Conservation (phyloP, 495 filamentous ascomycete species). For the Penicillium cinerascens region DNA sequence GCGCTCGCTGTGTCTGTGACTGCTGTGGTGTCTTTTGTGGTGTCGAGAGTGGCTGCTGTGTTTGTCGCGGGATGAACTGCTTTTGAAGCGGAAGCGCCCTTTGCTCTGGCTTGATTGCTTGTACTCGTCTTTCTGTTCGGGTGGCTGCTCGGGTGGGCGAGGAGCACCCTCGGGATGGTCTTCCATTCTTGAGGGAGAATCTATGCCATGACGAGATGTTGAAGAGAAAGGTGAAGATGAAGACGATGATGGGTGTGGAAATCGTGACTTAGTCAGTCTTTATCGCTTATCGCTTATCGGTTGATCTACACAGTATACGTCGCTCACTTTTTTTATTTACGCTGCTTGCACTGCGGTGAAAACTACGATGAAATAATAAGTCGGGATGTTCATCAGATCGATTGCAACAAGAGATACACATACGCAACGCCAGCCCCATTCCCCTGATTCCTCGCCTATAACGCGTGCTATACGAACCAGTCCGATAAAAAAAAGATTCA, state of each 20-base stretch:
- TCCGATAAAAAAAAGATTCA: conserved; percentile 12
- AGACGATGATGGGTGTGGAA: background rate
- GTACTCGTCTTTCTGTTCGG: conserved; percentile 17
- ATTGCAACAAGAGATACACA: conserved; percentile 2
- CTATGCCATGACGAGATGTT: background rate
- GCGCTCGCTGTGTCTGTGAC: conserved; percentile 19
- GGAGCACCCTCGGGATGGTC: background rate
- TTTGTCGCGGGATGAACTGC: conserved; percentile 26
- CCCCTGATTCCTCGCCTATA: background rate
- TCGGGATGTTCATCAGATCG: background rate
- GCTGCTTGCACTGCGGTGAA: background rate
- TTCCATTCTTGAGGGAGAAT: background rate
- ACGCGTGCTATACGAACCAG: background rate
- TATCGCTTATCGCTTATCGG: conserved; percentile 2
- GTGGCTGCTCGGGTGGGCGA: background rate
- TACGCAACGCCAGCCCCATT: background rate
- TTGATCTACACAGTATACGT: background rate
- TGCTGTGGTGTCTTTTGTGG: conserved; percentile 7
- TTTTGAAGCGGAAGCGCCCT: conserved; percentile 60
- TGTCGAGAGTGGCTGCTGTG: conserved; percentile 16
- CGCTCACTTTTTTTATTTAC: background rate
- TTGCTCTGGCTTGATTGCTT: conserved; percentile 14
- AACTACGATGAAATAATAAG: background rate
- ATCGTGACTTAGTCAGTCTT: background rate
- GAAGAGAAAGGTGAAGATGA: background rate